phyloP scores from a whole-genome alignment of 306 rosid genomes.

The Lathyrus sativus region DNA sequence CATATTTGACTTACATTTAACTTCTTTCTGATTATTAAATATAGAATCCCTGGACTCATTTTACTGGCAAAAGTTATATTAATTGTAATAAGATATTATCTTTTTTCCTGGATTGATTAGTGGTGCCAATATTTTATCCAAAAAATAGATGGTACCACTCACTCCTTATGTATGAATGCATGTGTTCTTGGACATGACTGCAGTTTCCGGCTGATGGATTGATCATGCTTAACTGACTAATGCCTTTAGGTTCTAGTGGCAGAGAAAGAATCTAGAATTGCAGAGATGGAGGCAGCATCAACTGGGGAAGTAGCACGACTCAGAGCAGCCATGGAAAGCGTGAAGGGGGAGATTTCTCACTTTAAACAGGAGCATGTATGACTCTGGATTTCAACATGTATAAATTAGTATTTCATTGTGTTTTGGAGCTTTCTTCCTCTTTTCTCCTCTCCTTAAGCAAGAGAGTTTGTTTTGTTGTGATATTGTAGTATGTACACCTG shows the following conservation, averaged over 20 bases:
- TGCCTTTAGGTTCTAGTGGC: slow-evolving; percentile 78
- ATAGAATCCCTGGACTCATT: slow-evolving; percentile 31
- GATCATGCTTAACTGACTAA: slow-evolving; percentile 37
- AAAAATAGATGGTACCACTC: background rate
- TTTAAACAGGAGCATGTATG: slow-evolving; percentile 82
- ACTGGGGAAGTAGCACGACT: slow-evolving; percentile 92
- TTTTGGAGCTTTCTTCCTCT: slow-evolving; percentile 23
- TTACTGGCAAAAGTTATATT: slow-evolving; percentile 22
- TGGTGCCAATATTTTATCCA: slow-evolving; percentile 11
- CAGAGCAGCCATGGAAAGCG: slow-evolving; percentile 83
- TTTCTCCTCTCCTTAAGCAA: slow-evolving; percentile 8
- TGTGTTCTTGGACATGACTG: slow-evolving; percentile 25
- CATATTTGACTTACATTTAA: slow-evolving; percentile 20
- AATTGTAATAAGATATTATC: background rate
- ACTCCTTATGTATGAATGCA: slow-evolving; percentile 18
- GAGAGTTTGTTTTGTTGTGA: slow-evolving; percentile 24
- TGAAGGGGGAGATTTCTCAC: slow-evolving; percentile 84
- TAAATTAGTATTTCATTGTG: slow-evolving; percentile 30
- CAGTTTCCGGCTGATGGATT: slow-evolving; percentile 33
- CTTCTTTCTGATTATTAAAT: slow-evolving; percentile 24
- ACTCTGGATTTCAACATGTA: slow-evolving; percentile 30
- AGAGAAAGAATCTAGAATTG: slow-evolving; percentile 90
- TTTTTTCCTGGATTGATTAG: slow-evolving; percentile 8
- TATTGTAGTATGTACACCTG: slow-evolving; percentile 19
- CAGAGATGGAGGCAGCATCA: slow-evolving; percentile 98